Percentiles rank a stretch among this genome's conserved stretches.
Evolutionary conservation across 2,329 filamentous ascomycete species (phyloP).

Genomic region (Colletotrichum orbiculare): DNA sequence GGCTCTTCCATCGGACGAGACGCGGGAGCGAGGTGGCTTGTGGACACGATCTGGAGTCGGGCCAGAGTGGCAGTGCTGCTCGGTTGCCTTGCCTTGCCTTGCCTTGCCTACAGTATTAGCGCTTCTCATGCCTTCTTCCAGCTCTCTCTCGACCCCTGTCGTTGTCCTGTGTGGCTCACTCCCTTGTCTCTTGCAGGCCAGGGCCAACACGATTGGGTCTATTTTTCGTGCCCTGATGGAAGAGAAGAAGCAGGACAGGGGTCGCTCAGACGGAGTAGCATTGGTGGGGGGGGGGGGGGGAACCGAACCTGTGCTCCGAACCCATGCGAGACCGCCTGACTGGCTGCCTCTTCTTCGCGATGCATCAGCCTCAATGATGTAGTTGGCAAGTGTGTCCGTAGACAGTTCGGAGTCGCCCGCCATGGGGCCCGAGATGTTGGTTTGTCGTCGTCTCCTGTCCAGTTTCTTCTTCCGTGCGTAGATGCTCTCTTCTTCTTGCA

Average conservation of each 20-base stretch:
- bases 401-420: not conserved
- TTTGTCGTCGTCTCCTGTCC: not conserved
- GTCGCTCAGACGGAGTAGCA: constrained; percentile 15
- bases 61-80: constrained; percentile 27
- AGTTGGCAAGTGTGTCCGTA: not conserved
- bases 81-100: constrained; percentile 6
- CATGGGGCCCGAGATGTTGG: not conserved
- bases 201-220: constrained; percentile 10
- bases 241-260: constrained; percentile 16
- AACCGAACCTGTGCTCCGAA: not conserved
- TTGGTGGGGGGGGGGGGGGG: constrained; percentile 14
- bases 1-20: too few relatives aligned
- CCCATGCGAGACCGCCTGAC: constrained; percentile 11
- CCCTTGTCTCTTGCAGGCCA: not conserved
- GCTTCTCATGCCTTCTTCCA: constrained; percentile 1
- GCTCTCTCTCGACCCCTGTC: constrained; percentile 6
- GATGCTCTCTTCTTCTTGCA: not conserved
- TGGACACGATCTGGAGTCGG: not conserved
- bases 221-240: constrained; percentile 7
- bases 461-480: constrained; percentile 2
- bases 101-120: not conserved
- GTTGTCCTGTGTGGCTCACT: too few relatives aligned
- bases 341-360: constrained; percentile 32
- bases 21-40: not conserved
- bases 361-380: constrained; percentile 30